A percentile compares a stretch with the other conserved stretches of the same genome.
Conservation (phyloP, 805 yeast species). For the Barnettozyma sucrosica region DNA sequence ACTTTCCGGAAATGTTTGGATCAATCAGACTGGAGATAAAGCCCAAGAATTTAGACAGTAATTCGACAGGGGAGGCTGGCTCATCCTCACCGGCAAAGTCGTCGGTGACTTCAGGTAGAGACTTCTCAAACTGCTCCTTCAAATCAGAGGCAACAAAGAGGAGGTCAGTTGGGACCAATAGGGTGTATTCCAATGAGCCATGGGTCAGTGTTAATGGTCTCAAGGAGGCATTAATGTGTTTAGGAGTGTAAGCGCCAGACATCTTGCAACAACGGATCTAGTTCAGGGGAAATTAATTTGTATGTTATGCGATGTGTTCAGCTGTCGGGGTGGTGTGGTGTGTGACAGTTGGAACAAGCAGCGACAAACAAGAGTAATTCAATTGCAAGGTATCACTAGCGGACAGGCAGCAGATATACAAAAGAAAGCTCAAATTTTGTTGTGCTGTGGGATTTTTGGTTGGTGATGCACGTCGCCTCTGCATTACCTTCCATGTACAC, state of each 20-base stretch:
- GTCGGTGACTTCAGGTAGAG: slow-evolving; percentile 74
- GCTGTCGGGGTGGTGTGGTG: slow-evolving; percentile 5
- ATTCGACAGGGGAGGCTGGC: slow-evolving; percentile 81
- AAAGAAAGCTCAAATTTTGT: slow-evolving; percentile 4
- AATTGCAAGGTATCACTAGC: slow-evolving; percentile 1
- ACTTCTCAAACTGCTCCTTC: slow-evolving; percentile 75
- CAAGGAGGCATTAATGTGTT: slow-evolving; percentile 33
- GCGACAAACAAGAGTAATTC: neutral
- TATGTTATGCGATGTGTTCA: neutral
- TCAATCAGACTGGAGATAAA: slow-evolving; percentile 48
- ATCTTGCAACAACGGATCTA: slow-evolving; percentile 6
- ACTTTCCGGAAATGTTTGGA: slow-evolving; percentile 44
- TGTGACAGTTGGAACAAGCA: neutral
- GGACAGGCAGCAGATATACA: slow-evolving; percentile 4
- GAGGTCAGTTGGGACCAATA: slow-evolving; percentile 77
- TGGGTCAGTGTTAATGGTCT: slow-evolving; percentile 83
- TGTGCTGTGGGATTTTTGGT: slow-evolving; percentile 4
- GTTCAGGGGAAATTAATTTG: neutral
- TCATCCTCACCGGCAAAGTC: slow-evolving; percentile 82
- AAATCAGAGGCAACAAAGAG: slow-evolving; percentile 81
- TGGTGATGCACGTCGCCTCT: slow-evolving; percentile 2
- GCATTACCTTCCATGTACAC: slow-evolving; percentile 3
- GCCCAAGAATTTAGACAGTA: slow-evolving; percentile 79
- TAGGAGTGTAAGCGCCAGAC: slow-evolving; percentile 27
- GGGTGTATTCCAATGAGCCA: slow-evolving; percentile 83